These are phyloP conservation scores for Babesia sp. DNA, from an alignment of 169 alveolate species.

Conservation along the genomic window DNA sequence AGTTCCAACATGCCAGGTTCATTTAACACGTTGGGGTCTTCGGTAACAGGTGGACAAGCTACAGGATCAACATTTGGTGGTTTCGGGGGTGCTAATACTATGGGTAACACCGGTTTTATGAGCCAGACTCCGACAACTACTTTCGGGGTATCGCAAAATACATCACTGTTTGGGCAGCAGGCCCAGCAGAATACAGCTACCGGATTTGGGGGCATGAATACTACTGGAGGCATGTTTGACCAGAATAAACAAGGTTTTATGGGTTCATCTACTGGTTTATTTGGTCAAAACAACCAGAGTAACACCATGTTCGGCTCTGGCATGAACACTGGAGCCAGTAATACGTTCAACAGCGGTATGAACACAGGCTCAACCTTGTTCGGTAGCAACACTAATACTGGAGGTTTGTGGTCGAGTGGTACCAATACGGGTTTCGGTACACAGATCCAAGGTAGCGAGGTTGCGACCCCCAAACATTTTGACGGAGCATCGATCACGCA, in stretches of 20 bases:
- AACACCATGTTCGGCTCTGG: conserved; percentile 13
- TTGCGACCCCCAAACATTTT: conserved; percentile 15
- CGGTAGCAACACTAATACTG: conserved; percentile 1
- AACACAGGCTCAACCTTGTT: conserved; percentile 16
- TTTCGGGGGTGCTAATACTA: conserved; percentile 26
- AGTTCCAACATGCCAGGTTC: conserved; percentile 27
- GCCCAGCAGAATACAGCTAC: conserved; percentile 27
- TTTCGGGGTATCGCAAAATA: conserved; percentile 41
- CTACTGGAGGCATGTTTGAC: conserved; percentile 18
- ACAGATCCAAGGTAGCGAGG: conserved; percentile 38
- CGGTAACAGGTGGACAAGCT: background rate
- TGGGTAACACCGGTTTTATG: conserved; percentile 34
- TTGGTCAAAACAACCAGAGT: background rate
- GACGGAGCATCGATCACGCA: conserved; percentile 54
- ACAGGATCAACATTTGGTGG: conserved; percentile 19
- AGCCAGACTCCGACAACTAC: conserved; percentile 6
- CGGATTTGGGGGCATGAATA: conserved; percentile 17
- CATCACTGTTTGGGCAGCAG: conserved; percentile 52
- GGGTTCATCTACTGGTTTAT: conserved; percentile 13
- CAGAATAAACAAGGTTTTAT: conserved; percentile 22
- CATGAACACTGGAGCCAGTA: conserved; percentile 9
- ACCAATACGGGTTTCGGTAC: conserved; percentile 10
- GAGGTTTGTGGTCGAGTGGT: conserved; percentile 21
- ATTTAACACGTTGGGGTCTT: conserved; percentile 19
- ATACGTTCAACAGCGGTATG: conserved; percentile 11